Base-by-base conservation (phyloP, 768 basidiomycete genomes). In the Russula brevipes region DNA sequence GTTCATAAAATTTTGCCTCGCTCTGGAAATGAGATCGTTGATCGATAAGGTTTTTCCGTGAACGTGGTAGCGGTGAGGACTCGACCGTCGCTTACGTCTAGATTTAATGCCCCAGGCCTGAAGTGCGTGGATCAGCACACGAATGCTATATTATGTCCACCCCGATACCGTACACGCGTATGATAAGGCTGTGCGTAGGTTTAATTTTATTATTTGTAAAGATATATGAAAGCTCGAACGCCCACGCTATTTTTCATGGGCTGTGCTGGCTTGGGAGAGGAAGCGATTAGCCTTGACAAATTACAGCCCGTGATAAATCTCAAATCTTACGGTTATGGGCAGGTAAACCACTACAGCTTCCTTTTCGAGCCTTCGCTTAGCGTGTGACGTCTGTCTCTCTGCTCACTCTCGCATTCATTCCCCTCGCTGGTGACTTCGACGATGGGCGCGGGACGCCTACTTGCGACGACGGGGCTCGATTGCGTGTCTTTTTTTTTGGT, bases 31-130 rank as follows among this genome's bases (percentile, higher is more conserved):
- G 58, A 60, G 63, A 64, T 64, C 63, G 41, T 39, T 51, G 35
- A 52, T 60, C 63, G 63, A 64, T 64, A 55, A 64, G 58, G 63
- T 64, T 64, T 50, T 50, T 38, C 55, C 62, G 41, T 54, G 42
- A 64, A 60, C 63, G 63, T 60, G 63, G 63, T 60, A 49, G 49
- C 30, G 63, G 63, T 56, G 63, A 64, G 63, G 63, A 60, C 39
- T 51, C 41, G 33, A 55, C 35, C 19, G 36, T 54, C 31, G 39
- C 58, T 44, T 60, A 60, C 30, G 53, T 53, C 39, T 44, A 41
- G 10, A 24, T 60, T 56, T 51, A 51, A 49, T 55, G 42, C 44
- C 46, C 57, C 62, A 59, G 57, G 42, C 61, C 41, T 63, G 16
- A 64, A 51, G 63, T 46, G 59, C 63, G 59, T 64, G 63, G 58